Evolutionary conservation across 257 asterid species (phyloP).

Genomic region (Lycium barbarum): DNA sequence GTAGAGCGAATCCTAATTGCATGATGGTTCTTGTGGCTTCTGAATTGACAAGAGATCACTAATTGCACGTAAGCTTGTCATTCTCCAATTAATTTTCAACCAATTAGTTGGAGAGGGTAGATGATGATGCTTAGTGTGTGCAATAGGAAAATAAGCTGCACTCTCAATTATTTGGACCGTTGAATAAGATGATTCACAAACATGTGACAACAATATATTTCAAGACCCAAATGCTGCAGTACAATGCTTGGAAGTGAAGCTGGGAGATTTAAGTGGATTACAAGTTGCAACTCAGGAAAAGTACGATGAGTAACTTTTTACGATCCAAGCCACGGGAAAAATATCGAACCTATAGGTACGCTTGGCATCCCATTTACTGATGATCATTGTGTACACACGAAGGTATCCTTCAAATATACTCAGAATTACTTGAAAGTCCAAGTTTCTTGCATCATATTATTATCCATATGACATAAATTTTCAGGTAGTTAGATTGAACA

Average conservation of each 20-base stretch:
- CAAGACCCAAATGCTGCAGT: conserved; percentile 2
- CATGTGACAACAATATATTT: not conserved
- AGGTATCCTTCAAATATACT: not conserved
- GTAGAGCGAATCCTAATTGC: not conserved
- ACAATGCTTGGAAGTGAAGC: not conserved
- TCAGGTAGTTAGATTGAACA: not conserved
- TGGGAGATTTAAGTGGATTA: not conserved
- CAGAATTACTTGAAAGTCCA: not conserved
- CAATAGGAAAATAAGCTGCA: not conserved
- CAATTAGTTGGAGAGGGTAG: not conserved
- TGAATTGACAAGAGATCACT: not conserved
- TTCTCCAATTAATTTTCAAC: not conserved
- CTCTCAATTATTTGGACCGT: not conserved
- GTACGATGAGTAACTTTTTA: not conserved
- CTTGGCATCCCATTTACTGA: not conserved
- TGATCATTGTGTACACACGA: not conserved
- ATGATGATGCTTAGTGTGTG: not conserved
- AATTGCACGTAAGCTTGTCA: not conserved
- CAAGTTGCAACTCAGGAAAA: not conserved
- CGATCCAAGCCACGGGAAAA: not conserved
- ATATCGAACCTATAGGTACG: not conserved
- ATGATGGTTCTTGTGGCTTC: conserved; percentile 4
- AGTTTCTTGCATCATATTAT: not conserved
- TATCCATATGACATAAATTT: not conserved
- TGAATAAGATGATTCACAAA: conserved; percentile 1